These are phyloP conservation scores for Aureobasidium melanogenum DNA, from an alignment of 2,329 filamentous ascomycete species.

Conservation along the genomic window DNA sequence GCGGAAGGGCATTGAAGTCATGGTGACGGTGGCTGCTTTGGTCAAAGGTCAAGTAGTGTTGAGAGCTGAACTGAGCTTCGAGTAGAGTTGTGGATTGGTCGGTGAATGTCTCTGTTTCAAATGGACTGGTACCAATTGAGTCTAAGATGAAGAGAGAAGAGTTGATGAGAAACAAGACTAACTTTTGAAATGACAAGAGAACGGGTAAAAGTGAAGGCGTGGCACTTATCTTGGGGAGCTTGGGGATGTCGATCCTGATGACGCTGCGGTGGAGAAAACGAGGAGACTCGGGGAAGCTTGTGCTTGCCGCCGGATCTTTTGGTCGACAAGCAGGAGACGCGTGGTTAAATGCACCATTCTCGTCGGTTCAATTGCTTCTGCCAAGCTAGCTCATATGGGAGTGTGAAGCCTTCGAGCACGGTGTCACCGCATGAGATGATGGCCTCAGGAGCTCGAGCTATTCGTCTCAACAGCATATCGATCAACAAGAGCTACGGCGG, in stretches of 20 bases:
- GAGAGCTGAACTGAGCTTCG: neutral
- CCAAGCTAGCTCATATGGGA: neutral
- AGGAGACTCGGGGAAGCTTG: constrained; percentile 1
- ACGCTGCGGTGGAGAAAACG: neutral
- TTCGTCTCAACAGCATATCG: neutral
- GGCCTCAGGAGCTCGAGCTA: neutral
- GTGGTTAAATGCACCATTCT: neutral
- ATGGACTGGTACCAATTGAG: neutral
- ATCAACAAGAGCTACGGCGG: neutral
- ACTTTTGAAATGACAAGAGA: neutral
- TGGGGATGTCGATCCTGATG: neutral
- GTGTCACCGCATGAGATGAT: neutral
- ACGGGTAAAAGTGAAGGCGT: neutral
- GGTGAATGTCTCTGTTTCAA: neutral
- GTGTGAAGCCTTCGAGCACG: neutral
- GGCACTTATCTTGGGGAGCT: neutral
- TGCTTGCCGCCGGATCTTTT: neutral
- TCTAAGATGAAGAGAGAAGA: neutral
- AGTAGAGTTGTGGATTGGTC: no score
- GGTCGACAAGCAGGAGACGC: neutral
- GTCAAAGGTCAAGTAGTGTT: neutral
- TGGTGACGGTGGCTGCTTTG: constrained; percentile 4
- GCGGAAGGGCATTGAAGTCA: constrained; percentile 15
- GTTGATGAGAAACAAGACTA: neutral
- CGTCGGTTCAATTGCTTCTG: neutral